phyloP scores from a whole-genome alignment of 78 protist species.

The Cavenderia fasciculata region DNA sequence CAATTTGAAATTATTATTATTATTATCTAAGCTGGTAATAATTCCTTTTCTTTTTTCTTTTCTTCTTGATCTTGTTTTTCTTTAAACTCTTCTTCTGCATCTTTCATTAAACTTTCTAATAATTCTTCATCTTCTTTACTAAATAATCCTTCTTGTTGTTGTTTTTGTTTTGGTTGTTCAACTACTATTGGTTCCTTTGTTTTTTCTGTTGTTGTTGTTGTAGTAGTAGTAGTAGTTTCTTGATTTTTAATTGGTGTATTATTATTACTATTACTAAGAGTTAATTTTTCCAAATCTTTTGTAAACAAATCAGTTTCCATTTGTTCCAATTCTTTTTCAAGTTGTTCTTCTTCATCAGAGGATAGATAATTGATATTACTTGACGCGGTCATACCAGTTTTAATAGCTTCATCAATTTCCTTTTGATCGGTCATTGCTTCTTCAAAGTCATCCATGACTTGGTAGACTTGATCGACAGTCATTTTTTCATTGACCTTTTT shows the following conservation, averaged over 20 bases:
- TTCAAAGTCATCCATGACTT: constrained; percentile 37
- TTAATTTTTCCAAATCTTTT: too few relatives aligned
- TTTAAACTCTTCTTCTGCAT: too few relatives aligned
- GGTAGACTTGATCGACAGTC: constrained; percentile 48
- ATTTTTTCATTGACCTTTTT: constrained; percentile 31
- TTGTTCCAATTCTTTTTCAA: constrained; percentile 48
- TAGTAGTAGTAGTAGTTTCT: not conserved
- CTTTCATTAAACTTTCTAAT: too few relatives aligned
- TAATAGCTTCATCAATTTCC: constrained; percentile 66
- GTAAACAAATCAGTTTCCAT: constrained; percentile 32
- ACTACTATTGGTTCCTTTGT: not conserved
- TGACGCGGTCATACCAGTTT: not conserved
- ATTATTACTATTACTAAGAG: too few relatives aligned
- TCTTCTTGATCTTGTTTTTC: not conserved
- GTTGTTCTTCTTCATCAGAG: constrained; percentile 8
- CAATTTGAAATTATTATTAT: too few relatives aligned
- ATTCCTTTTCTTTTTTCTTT: not conserved
- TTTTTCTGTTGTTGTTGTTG: not conserved
- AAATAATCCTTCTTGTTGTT: not conserved
- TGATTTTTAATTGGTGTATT: too few relatives aligned
- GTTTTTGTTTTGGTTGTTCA: constrained; percentile 14
- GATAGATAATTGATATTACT: not conserved
- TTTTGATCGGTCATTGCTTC: constrained; percentile 45
- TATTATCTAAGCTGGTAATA: too few relatives aligned
- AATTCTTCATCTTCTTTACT: constrained; percentile 49